These are phyloP conservation scores for Leccinum subtestaceum DNA, from an alignment of 768 basidiomycete species.

Conservation along the genomic window DNA sequence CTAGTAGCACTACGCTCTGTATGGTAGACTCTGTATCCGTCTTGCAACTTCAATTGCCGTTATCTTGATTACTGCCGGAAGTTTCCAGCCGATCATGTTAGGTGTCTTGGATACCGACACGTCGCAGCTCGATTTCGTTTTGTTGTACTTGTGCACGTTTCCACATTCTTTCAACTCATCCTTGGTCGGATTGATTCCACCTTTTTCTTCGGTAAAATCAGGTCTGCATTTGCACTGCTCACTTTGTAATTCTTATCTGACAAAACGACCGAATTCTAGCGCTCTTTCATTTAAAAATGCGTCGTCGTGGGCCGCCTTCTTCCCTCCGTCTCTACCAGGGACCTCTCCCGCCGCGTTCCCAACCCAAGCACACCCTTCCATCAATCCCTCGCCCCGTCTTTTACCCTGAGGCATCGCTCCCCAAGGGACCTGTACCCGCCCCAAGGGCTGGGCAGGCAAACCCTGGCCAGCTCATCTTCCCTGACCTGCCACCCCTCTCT, in stretches of 20 bases:
- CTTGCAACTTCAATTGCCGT: background rate
- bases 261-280: background rate
- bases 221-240: background rate
- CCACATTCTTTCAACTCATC: background rate
- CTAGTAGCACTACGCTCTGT: background rate
- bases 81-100: background rate
- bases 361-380: conserved; percentile 65
- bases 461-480: conserved; percentile 7
- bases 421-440: conserved; percentile 19
- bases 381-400: conserved; percentile 59
- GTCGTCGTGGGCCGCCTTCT: conserved; percentile 65
- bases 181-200: conserved; percentile 7
- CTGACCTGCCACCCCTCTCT: conserved; percentile 27
- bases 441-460: conserved; percentile 15
- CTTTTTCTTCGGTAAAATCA: background rate
- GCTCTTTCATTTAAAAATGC: conserved; percentile 39
- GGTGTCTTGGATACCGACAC: background rate
- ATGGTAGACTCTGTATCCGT: background rate
- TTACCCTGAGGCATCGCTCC: conserved; percentile 31
- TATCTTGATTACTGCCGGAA: background rate
- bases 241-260: background rate
- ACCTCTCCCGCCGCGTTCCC: conserved; percentile 58
- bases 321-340: conserved; percentile 61
- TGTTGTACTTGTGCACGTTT: background rate
- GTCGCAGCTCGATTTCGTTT: background rate